These are phyloP conservation scores for Coemansia sp. DNA, from an alignment of 192 early-diverging fungal species.

Conservation along the genomic window DNA sequence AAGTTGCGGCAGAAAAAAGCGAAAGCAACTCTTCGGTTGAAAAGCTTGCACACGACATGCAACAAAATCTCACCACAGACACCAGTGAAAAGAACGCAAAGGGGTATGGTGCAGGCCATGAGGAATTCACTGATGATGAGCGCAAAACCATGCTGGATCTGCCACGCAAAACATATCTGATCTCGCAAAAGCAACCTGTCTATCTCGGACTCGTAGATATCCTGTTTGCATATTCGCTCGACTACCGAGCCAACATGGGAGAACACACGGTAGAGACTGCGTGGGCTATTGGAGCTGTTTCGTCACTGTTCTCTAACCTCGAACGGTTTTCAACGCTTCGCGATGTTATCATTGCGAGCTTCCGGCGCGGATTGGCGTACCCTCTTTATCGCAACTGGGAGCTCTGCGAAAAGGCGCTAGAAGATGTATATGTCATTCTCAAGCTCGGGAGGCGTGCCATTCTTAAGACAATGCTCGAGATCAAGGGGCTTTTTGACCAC, in stretches of 20 bases:
- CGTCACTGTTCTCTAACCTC: slow-evolving; percentile 72
- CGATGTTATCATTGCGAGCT: slow-evolving; percentile 62
- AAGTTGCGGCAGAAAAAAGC: slow-evolving; percentile 13
- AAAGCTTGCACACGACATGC: slow-evolving; percentile 1
- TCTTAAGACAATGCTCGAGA: slow-evolving; percentile 73
- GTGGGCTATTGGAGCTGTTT: slow-evolving; percentile 88
- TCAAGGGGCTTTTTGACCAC: slow-evolving; percentile 77
- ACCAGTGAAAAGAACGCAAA: neutral
- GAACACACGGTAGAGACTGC: slow-evolving; percentile 85
- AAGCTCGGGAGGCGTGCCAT: slow-evolving; percentile 81
- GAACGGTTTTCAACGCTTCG: slow-evolving; percentile 67
- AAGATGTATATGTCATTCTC: slow-evolving; percentile 80
- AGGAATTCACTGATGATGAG: slow-evolving; percentile 69
- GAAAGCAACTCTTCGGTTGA: slow-evolving; percentile 6
- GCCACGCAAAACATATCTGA: slow-evolving; percentile 73
- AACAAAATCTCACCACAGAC: slow-evolving; percentile 8
- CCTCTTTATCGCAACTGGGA: slow-evolving; percentile 82
- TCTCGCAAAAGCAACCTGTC: slow-evolving; percentile 62
- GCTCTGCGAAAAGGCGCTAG: slow-evolving; percentile 69
- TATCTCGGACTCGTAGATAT: slow-evolving; percentile 92
- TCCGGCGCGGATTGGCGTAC: slow-evolving; percentile 82
- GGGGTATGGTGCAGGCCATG: neutral
- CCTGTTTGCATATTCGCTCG: slow-evolving; percentile 87
- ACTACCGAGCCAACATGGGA: slow-evolving; percentile 79
- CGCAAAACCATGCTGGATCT: slow-evolving; percentile 70